Conservation (phyloP, 768 basidiomycete species). For the Hemileccinum rubropunctum region DNA sequence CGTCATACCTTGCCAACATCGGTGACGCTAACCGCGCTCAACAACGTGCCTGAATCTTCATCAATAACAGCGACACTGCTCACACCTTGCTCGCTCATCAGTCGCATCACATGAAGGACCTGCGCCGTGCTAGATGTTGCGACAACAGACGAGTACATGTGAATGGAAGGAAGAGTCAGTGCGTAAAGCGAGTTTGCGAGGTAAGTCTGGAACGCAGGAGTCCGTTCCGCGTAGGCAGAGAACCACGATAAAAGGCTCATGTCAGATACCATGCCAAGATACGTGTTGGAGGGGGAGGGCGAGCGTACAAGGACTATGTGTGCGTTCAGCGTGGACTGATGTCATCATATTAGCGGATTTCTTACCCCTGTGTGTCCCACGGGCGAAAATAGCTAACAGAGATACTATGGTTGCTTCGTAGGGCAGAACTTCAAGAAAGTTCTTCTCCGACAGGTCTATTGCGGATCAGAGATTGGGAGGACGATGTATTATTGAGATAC, state of each 20-base stretch:
- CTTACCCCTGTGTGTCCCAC: conserved; percentile 71
- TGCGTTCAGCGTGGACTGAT: background rate
- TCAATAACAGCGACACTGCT: conserved; percentile 79
- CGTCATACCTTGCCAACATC: conserved; percentile 68
- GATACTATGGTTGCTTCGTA: conserved; percentile 62
- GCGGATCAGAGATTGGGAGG: conserved; percentile 1
- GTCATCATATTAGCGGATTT: background rate
- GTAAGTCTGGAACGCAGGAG: conserved; percentile 31
- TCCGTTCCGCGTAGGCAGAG: conserved; percentile 48
- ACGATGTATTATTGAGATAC: conserved; percentile 23
- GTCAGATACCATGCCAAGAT: conserved; percentile 76
- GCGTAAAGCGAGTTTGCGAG: conserved; percentile 54
- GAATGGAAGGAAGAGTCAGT: conserved; percentile 62
- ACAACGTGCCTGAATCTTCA: conserved; percentile 55
- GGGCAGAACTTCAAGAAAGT: conserved; percentile 63
- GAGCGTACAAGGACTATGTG: conserved; percentile 55
- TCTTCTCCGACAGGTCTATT: conserved; percentile 82
- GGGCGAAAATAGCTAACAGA: conserved; percentile 62
- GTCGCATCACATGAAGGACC: conserved; percentile 77
- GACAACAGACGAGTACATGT: conserved; percentile 61
- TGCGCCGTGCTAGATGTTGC: conserved; percentile 57
- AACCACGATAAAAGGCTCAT: conserved; percentile 70
- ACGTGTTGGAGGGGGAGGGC: conserved; percentile 40
- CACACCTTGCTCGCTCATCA: conserved; percentile 85
- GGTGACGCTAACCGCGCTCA: conserved; percentile 80